These are phyloP conservation scores for Aaosphaeria pasadenensis DNA, from an alignment of 2,329 filamentous ascomycete genomes.

Conservation along the genomic window DNA sequence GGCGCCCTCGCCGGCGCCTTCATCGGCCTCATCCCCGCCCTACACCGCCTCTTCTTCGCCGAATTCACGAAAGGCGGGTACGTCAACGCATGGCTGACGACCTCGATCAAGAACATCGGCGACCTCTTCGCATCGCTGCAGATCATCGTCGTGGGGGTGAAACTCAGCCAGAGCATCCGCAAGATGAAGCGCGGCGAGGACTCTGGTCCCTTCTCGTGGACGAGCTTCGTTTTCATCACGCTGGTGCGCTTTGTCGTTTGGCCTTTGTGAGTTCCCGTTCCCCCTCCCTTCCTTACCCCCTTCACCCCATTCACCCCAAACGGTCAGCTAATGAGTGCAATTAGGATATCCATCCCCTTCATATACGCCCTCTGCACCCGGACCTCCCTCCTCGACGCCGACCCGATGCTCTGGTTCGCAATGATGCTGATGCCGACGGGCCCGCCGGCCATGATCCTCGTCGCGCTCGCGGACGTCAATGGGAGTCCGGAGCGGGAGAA, in stretches of 20 bases:
- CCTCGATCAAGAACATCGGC: conserved; percentile 60
- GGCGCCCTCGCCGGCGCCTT: conserved; percentile 58
- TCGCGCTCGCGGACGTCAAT: conserved; percentile 51
- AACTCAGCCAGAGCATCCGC: conserved; percentile 55
- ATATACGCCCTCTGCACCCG: conserved; percentile 55
- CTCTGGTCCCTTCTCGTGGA: conserved; percentile 46
- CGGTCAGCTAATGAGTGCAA: background rate
- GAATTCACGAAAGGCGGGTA: conserved; percentile 58
- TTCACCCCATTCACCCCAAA: background rate
- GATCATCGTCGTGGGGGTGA: conserved; percentile 65
- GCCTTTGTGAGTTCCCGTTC: conserved; percentile 41
- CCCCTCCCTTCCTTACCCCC: conserved; percentile 3
- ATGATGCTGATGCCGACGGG: conserved; percentile 61
- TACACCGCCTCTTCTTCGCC: conserved; percentile 63
- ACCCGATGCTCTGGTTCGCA: conserved; percentile 65
- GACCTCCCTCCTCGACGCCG: conserved; percentile 51
- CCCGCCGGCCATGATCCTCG: conserved; percentile 54
- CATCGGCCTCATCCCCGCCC: conserved; percentile 57
- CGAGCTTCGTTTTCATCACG: conserved; percentile 51
- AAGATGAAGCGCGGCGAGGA: conserved; percentile 45
- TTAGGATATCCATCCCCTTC: conserved; percentile 48
- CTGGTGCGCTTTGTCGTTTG: conserved; percentile 59
- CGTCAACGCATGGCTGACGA: conserved; percentile 65
- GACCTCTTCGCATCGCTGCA: conserved; percentile 63
- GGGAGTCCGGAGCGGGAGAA: conserved; percentile 45